Evolutionary conservation across 2,329 filamentous ascomycete species (phyloP), one percentile per base, ranked within the genome.

Genomic region (Cladosporium halotolerans): DNA sequence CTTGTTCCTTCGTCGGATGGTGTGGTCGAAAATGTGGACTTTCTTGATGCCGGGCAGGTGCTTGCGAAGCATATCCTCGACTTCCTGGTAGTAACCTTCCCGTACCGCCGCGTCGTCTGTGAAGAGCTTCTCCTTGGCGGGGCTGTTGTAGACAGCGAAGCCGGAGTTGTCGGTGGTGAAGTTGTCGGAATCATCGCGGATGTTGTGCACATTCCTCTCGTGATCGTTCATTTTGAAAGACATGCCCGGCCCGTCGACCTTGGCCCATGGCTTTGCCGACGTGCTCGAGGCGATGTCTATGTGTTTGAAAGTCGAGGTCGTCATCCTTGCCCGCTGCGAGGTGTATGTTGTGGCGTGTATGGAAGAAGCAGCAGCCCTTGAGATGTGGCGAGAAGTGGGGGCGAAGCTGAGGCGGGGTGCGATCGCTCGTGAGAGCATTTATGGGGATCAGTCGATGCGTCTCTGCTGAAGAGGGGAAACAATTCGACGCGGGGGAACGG

Each of bases 21-120:
- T 88, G 66, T 88, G 85, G 67, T 88, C 85, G 64, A 88, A 88
- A 55, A 88, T 84, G 55, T 82, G 76, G 9, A 88, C 76, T 56
- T 81, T 81, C 51, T 78, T 79, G 49, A 84, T 72, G 0, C 75
- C 78, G 0, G 76, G 72, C 0, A 86, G 71, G 42, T 79, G 78
- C 28, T 74, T 68, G 10, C 75, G 73, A 2, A 87, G 70, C 1
- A 86, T 67, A 0, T 69, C 64, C 59, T 85, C 81, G 1, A 86
- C 78, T 60, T 86, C 82, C 16, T 66, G 63, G 63, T 87, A 87
- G 69, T 87, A 87, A 0, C 69, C 71, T 0, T 66, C 61, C 36
- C 81, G 75, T 7, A 86, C 76, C 10, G 76, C 73, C 0, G 61
- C 63, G 13, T 85, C 81, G 52, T 84, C 77, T 0, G 70, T 73